Evolutionary conservation across 2,329 filamentous ascomycete species (phyloP), one percentile per base, ranked within the genome.

Genomic region (Penicillium sp.): DNA sequence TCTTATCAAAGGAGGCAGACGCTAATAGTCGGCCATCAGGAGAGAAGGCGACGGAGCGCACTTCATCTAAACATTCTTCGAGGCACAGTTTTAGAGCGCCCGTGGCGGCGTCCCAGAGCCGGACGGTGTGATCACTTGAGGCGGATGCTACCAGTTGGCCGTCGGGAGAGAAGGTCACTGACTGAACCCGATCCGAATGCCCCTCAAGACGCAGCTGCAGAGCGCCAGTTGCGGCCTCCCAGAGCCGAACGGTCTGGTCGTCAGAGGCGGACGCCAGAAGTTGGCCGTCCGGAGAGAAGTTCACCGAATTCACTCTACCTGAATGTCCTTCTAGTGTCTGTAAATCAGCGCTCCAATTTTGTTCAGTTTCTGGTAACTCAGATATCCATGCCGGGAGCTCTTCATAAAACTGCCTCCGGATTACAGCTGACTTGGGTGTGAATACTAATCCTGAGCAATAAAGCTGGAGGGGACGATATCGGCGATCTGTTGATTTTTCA

Each of bases 261-360:
- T 18, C 0, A 17, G 57, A 63, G 24, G 24, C 50, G 15, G 59
- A 64, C n/a, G 56, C 61, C 8, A 66, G 9, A 10, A 52, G 39
- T 37, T 45, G 24, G 15, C 41, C 36, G 12, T 49, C 42, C 6
- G 41, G 46, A n/a, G 32, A 62, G 46, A 61, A 60, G 26, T 44
- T 50, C 18, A 63, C 49, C 7, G 49, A 51, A 3, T 29, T 10
- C 41, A 50, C 37, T 3, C 10, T 24, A 2, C 10, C 10, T 15
- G 33, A 41, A 47, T 53, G 46, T 13, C 46, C 52, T 7, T 51
- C 21, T n/a, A 55, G 36, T 3, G 46, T 50, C 18, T 51, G 37
- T 36, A 36, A 21, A 13, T 36, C 33, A 21, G 33, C 17, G 15
- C 3, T 12, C 33, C 33, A 36, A 3, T 13, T 23, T 13, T 36